Evolutionary conservation across 2,329 filamentous ascomycete genomes (phyloP), one percentile per base, ranked within the genome.

Genomic region (Pseudogymnoascus sp.): DNA sequence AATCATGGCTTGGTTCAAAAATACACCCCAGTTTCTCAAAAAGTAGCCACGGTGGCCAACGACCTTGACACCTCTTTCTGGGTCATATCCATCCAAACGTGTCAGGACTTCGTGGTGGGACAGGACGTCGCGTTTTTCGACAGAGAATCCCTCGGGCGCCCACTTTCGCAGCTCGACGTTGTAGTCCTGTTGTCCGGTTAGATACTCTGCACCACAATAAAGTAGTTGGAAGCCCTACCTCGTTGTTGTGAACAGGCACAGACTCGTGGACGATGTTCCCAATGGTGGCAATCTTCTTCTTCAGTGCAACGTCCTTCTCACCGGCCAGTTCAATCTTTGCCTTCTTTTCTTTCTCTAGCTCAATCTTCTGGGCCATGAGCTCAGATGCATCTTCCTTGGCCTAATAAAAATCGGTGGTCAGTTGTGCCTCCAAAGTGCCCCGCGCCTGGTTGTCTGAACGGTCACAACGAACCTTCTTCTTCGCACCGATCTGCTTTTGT

Each of bases 1-100:
- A 77, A 97, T 88, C 61, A 99, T 83, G 1, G 95, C 95, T 74
- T 95, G 88, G 78, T 96, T 96, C 67, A 96, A 81, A 75, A 93
- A 93, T 40, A 97, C 86, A 65, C 93, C 95, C 81, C 93, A 96
- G 66, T 89, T 88, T 64, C 87, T 91, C 71, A 97, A 78, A 78
- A 93, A 97, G 79, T 97, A 97, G 40, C 93, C 93, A 70, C 93
- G 84, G 77, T 97, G 93, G 61, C 95, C 93, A 50, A 96, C 93
- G 67, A 97, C 85, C 81, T 97, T 97, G 67, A 92, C 90, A 69
- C 92, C 92, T 68, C 95, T 88, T 73, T 96, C 91, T 1, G 91
- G 89, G 74, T 97, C 95, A 74, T 96, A 97, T 62, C 93, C 93
- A 70, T 95, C 91, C 67, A 97, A 79, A 70, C 91, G 85, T 64